Evolutionary conservation across 2,329 filamentous ascomycete genomes (phyloP).

Genomic region (Pseudonectria buxi): DNA sequence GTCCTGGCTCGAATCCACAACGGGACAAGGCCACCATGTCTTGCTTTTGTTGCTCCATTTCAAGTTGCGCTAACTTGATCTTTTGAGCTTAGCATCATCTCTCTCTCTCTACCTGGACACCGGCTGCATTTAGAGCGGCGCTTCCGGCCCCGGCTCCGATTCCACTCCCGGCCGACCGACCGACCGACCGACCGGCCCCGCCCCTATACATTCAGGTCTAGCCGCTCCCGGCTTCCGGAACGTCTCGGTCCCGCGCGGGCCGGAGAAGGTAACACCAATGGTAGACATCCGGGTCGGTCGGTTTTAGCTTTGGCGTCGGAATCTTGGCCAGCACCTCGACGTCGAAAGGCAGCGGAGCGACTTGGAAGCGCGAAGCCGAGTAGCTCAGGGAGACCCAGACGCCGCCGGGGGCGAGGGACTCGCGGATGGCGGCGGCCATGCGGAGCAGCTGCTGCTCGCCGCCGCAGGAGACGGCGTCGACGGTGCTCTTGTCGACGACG

Average conservation of each 20-base stretch:
- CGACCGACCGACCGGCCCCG: background rate
- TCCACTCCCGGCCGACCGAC: too few relatives aligned
- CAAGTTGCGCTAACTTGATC: too few relatives aligned
- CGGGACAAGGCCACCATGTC: too few relatives aligned
- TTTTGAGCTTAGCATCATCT: too few relatives aligned
- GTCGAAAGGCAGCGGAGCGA: conserved; percentile 32
- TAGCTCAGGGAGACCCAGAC: conserved; percentile 44
- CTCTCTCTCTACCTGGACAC: too few relatives aligned
- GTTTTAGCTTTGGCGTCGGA: conserved; percentile 32
- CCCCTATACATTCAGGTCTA: background rate
- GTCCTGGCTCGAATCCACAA: too few relatives aligned
- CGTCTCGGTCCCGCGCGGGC: conserved; percentile 17
- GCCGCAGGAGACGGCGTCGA: conserved; percentile 41
- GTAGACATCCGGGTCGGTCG: conserved; percentile 40
- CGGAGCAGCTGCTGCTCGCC: conserved; percentile 29
- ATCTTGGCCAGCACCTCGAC: conserved; percentile 37
- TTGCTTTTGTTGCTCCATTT: too few relatives aligned
- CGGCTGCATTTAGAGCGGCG: too few relatives aligned
- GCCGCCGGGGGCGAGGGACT: conserved; percentile 29
- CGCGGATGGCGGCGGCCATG: conserved; percentile 33
- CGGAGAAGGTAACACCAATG: conserved; percentile 39
- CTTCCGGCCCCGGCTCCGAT: too few relatives aligned
- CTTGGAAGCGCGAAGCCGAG: conserved; percentile 35
- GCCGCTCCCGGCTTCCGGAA: too few relatives aligned
- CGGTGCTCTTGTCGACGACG: conserved; percentile 44